Evolutionary conservation across 148 eudicot species (phyloP), one percentile per base, ranked within the genome.

Genomic region (Rhododendron vialii): DNA sequence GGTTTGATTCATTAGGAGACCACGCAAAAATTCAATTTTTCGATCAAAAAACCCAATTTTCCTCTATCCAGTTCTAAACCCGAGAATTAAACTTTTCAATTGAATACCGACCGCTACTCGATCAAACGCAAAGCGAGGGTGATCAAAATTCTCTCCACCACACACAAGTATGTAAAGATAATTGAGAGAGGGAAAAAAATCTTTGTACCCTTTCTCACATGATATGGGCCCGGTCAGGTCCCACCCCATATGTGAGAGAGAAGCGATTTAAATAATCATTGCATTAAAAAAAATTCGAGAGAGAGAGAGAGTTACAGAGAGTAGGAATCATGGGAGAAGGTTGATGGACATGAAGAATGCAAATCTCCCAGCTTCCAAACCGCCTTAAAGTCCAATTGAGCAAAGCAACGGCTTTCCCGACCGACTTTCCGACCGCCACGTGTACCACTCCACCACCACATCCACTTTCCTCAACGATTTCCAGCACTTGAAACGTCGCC

Each of bases 241-340:
- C 55, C 55, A 51, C 57, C 57, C 48, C 48, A 47, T 47, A 8
- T 47, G 11, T 47, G 48, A 47, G 48, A 47, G 9, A 45, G 50
- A 55, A 17, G 55, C 59, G 20, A 15, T 55, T 55, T 17, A 55
- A 17, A 14, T 55, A 14, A 55, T 22, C 4, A 1, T 18, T 55
- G 61, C 61, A 55, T 4, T 17, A 20, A 55, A 55, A 55, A 55
- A 41, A 41, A 41, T 41, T 6, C 7, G 30, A 61, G 77, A 73
- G 26, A 74, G 5, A 57, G 63, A 83, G 71, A 67, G 84, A 63
- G 88, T 91, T 89, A 96, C 98, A 85, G 33, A 90, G 95, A 61
- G 98, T 96, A 76, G 98, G 98, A 65, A 96, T 96, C 50, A 85
- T 51, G 11, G 95, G 88, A 86, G 98, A 94, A 82, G 98, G 98